Conservation (phyloP, 345 rosid species). For the Pistacia vera region DNA sequence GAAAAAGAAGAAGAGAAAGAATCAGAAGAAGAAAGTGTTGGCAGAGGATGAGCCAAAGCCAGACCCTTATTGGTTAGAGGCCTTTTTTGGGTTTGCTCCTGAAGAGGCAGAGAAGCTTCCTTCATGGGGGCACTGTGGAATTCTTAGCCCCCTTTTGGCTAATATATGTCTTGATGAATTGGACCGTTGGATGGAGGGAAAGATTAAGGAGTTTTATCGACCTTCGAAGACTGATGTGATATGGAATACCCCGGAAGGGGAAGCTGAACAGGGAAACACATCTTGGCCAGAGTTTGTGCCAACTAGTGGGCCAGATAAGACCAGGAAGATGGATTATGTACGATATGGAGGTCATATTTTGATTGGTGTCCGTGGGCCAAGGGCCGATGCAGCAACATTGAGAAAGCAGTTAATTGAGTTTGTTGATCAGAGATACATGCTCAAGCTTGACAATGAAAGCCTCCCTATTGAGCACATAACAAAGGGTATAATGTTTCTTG, state of each 20-base stretch:
- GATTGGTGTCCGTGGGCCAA: conserved; percentile 90
- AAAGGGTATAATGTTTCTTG: conserved; percentile 97
- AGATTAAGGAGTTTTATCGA: conserved; percentile 81
- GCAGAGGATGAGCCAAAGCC: conserved; percentile 99
- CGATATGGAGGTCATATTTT: conserved; percentile 92
- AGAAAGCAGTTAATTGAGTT: conserved; percentile 94
- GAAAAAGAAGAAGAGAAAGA: conserved; percentile 82
- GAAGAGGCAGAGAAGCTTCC: conserved; percentile 95
- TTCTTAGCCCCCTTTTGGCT: conserved; percentile 87
- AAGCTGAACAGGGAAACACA: conserved; percentile 88
- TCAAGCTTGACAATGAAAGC: conserved; percentile 86
- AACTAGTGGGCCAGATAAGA: conserved; percentile 98
- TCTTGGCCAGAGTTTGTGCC: conserved; percentile 99
- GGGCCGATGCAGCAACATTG: conserved; percentile 92
- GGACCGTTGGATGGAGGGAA: conserved; percentile 84
- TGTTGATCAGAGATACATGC: conserved; percentile 88
- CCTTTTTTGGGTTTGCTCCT: conserved; percentile 94
- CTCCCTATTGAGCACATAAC: conserved; percentile 95
- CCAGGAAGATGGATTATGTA: conserved; percentile 84
- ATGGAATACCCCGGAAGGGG: conserved; percentile 95
- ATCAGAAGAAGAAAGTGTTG: conserved; percentile 88
- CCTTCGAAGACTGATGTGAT: conserved; percentile 94
- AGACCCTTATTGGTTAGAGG: conserved; percentile 96
- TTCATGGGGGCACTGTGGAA: conserved; percentile 95
- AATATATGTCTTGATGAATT: conserved; percentile 92